Evolutionary conservation across 2,329 filamentous ascomycete genomes (phyloP).

Genomic region (Sporothrix brunneoviolacea): DNA sequence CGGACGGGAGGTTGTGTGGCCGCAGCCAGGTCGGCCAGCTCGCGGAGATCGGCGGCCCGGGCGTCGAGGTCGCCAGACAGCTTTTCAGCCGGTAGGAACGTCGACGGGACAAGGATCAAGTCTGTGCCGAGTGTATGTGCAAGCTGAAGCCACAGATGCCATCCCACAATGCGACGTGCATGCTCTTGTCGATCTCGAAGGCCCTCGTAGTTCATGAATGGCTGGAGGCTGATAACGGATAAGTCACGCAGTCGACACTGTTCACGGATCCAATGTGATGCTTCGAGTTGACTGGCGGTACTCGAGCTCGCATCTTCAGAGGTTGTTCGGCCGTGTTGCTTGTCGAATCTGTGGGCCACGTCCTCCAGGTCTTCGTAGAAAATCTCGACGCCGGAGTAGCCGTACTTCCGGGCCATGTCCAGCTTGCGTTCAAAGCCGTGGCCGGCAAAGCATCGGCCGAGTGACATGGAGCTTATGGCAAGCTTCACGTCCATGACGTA

Average conservation of each 20-base stretch:
- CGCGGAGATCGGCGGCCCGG: slow-evolving; percentile 47
- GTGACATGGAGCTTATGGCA: slow-evolving; percentile 18
- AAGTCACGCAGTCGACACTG: slow-evolving; percentile 41
- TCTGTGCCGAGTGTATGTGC: slow-evolving; percentile 50
- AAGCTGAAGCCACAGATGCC: slow-evolving; percentile 53
- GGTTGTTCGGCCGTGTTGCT: background rate
- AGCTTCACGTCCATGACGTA: slow-evolving; percentile 15
- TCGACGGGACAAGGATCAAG: slow-evolving; percentile 54
- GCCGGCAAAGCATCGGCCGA: slow-evolving; percentile 16
- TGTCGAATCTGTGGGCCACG: slow-evolving; percentile 31
- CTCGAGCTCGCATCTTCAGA: no score
- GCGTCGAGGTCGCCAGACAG: slow-evolving; percentile 32
- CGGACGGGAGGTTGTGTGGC: slow-evolving; percentile 39
- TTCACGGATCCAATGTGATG: slow-evolving; percentile 37
- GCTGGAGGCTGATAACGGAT: slow-evolving; percentile 49
- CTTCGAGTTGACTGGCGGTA: slow-evolving; percentile 27
- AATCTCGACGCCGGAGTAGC: slow-evolving; percentile 51
- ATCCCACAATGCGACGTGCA: slow-evolving; percentile 43
- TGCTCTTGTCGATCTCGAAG: slow-evolving; percentile 47
- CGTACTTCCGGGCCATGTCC: slow-evolving; percentile 20
- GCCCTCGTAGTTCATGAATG: slow-evolving; percentile 60
- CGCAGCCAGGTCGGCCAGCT: slow-evolving; percentile 51
- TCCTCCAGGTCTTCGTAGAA: slow-evolving; percentile 58
- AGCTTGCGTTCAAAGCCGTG: slow-evolving; percentile 13
- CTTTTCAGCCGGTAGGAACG: slow-evolving; percentile 38